A percentile compares a stretch with the other conserved stretches of the same genome.
phyloP scores from a whole-genome alignment of 177 flowering plant genomes.

The Tripterygium wilfordii region DNA sequence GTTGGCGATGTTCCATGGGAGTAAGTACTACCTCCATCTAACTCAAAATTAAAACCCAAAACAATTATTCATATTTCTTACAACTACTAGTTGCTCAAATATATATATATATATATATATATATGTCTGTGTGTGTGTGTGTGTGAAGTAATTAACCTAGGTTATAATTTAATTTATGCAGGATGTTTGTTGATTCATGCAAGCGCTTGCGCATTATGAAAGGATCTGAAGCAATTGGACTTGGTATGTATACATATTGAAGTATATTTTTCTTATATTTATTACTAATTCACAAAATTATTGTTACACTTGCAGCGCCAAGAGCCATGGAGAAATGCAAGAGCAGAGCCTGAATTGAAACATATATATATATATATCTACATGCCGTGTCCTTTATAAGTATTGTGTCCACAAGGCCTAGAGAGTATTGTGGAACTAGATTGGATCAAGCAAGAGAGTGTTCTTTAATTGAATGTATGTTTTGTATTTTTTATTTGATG shows the following conservation, averaged over 20 bases:
- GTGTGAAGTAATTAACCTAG: too few species aligned
- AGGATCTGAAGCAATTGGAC: conserved; percentile 64
- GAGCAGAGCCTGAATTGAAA: conserved; percentile 38
- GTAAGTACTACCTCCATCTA: conserved; percentile 45
- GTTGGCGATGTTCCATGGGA: conserved; percentile 80
- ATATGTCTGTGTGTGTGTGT: too few species aligned
- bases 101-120: too few species aligned
- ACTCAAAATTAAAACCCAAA: background rate
- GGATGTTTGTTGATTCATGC: conserved; percentile 69
- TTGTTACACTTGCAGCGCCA: conserved; percentile 28
- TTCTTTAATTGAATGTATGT: conserved; percentile 12
- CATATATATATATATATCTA: too few species aligned
- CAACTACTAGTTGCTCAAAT: too few species aligned
- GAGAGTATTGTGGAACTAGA: too few species aligned
- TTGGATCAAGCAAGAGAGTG: too few species aligned
- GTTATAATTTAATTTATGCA: conserved; percentile 12
- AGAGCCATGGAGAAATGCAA: conserved; percentile 62
- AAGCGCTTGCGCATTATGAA: conserved; percentile 63
- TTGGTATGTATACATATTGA: conserved; percentile 32
- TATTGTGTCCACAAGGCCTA: background rate
- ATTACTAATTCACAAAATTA: background rate
- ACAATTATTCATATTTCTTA: too few species aligned
- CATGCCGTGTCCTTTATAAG: too few species aligned
- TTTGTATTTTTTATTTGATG: conserved; percentile 18
- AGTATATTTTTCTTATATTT: background rate